phyloP scores from a whole-genome alignment of 2,329 filamentous ascomycete species.

The Alternaria triticimaculans region DNA sequence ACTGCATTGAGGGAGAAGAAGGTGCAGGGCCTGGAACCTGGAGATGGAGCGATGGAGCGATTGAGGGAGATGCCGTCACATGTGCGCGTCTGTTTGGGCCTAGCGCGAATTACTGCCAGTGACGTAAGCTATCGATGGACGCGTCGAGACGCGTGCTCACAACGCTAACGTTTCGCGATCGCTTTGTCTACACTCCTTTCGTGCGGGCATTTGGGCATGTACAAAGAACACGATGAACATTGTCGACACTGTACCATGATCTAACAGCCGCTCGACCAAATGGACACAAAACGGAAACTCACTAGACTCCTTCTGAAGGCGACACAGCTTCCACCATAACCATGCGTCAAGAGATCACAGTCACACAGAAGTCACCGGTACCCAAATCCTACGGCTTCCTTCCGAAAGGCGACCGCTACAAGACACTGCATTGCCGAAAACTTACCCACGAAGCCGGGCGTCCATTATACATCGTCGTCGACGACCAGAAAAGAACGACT shows the following conservation, averaged over 20 bases:
- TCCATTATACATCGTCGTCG: constrained; percentile 36
- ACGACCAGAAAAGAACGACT: constrained; percentile 34
- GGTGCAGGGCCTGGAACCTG: neutral
- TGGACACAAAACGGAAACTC: neutral
- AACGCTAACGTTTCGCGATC: neutral
- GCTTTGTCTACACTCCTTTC: neutral
- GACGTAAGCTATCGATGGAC: neutral
- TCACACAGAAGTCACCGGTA: constrained; percentile 27
- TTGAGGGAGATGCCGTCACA: neutral
- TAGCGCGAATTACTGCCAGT: neutral
- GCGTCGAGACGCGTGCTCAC: neutral
- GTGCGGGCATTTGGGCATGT: neutral
- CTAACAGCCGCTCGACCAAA: neutral
- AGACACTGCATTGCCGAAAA: constrained; percentile 42
- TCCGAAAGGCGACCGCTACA: constrained; percentile 44
- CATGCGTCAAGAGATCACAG: constrained; percentile 30
- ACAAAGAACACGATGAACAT: neutral
- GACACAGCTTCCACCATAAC: neutral
- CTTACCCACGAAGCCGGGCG: constrained; percentile 39
- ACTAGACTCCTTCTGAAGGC: neutral
- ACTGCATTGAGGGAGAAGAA: neutral
- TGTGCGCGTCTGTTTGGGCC: neutral
- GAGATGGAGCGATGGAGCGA: neutral
- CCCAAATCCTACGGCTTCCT: constrained; percentile 43
- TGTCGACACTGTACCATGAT: neutral